Evolutionary conservation across 2,329 filamentous ascomycete genomes (phyloP), one percentile per base, ranked within the genome.

Genomic region (Penicillium corylophilum): DNA sequence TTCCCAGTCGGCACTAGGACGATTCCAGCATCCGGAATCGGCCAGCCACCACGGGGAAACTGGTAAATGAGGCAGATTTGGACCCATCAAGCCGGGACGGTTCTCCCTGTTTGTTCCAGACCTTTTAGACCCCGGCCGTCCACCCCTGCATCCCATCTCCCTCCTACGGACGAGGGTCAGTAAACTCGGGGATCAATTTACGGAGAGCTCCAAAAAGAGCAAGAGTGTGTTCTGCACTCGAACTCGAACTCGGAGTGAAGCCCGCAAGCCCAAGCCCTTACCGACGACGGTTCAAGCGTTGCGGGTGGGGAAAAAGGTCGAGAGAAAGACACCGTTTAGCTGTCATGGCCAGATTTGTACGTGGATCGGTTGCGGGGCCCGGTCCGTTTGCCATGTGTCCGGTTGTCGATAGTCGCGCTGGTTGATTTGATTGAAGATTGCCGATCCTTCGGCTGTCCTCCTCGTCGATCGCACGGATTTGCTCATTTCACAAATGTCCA

Each of bases 351-450:
- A 48, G 42, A 44, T 35, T 36, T 44, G 47, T 10, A 57, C 49
- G 24, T 50, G 35, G 35, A 38, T 38, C 35, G 10, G 18, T 20
- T 49, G 49, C 50, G 46, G 52, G 51, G 46, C 47, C 49, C 39
- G 50, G 44, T 35, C 52, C 50, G 49, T 51, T 41, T 49, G 47
- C 45, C 41, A 28, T 28, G 26, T 8, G 26, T 35, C 8, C 24
- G 9, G 31, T 49, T 45, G 47, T 49, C 47, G 47, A 54, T 47
- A 49, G 46, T 52, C 48, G 48, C 49, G 33, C 31, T 56, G 59
- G 59, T 58, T 58, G 39, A 50, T 64, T 65, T 65, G 49, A 61
- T 62, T 62, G 54, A 60, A 52, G 57, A 60, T 56, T 61, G 63
- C 63, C 56, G 64, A 66, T 65, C 64, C 40, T 57, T 62, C 53